Evolutionary conservation across 768 basidiomycete species (phyloP), one percentile per base, ranked within the genome.

Genomic region (Trametes cubensis): DNA sequence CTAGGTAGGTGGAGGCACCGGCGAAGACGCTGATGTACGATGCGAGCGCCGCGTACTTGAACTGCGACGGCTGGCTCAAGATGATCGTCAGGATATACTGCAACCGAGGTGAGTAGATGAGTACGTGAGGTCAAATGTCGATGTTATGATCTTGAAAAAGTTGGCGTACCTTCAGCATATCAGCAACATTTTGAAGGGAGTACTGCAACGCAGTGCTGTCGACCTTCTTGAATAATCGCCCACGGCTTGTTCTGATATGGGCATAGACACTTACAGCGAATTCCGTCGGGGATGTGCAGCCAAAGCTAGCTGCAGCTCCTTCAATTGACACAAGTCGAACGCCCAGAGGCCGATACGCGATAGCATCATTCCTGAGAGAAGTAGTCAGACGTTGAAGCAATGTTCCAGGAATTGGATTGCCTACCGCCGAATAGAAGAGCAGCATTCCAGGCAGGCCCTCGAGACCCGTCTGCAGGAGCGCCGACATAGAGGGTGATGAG

Each of bases 271-370:
- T 11, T 74, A 63, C 65, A 83, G 69, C 0, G 76, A 70, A 55
- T 83, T 84, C 6, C 79, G 72, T 6, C 78, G 70, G 1, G 82
- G 81, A 64, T 84, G 78, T 7, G 73, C 55, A 17, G 72, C 70
- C 6, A 85, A 75, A 0, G 78, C 74, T 15, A 74, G 70, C 65
- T 85, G 83, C 6, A 85, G 71, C 56, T 79, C 74, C 60, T 83
- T 80, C 13, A 81, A 71, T 57, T 85, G 83, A 48, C 74, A 73
- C 8, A 85, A 74, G 65, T 85, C 83, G 67, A 85, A 84, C 0
- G 77, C 74, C 82, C 82, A 84, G 0, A 85, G 74, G 0, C 82
- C 81, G 34, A 82, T 76, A 7, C 81, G 71, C 0, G 77, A 78
- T 1, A 79, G 65, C 4, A 80, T 79, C 76, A 84, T 80, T 15